Percentiles rank a stretch among this genome's conserved stretches.
Conservation (phyloP, 2,329 filamentous ascomycete genomes). For the Capronia coronata region DNA sequence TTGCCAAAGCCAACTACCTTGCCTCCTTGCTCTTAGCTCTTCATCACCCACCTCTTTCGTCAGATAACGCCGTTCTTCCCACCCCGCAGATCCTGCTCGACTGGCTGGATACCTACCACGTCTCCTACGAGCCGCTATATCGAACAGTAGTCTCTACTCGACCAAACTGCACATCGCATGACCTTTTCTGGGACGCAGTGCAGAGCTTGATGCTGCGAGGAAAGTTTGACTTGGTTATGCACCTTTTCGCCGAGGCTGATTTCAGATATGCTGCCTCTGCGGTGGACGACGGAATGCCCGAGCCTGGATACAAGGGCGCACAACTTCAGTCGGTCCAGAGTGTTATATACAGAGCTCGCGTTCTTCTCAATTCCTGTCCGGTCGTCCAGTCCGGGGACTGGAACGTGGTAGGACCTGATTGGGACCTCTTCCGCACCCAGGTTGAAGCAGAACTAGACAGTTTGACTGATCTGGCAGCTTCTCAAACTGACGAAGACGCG, state of each 20-base stretch:
- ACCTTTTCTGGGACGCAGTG: constrained; percentile 79
- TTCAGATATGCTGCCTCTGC: constrained; percentile 68
- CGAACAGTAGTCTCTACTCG: constrained; percentile 56
- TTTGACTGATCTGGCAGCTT: constrained; percentile 73
- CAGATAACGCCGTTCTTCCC: constrained; percentile 34
- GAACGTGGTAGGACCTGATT: constrained; percentile 75
- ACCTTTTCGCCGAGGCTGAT: constrained; percentile 65
- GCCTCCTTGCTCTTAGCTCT: constrained; percentile 70
- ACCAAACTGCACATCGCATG: constrained; percentile 69
- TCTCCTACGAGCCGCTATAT: constrained; percentile 62
- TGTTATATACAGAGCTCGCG: constrained; percentile 61
- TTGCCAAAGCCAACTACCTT: constrained; percentile 73
- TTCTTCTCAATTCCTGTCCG: constrained; percentile 68
- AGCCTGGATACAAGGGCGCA: constrained; percentile 63
- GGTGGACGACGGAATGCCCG: constrained; percentile 55
- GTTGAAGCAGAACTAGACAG: constrained; percentile 63
- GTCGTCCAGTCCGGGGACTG: constrained; percentile 60
- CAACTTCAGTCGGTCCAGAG: constrained; percentile 73
- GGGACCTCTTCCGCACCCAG: constrained; percentile 74
- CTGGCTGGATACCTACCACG: constrained; percentile 74
- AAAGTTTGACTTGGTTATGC: constrained; percentile 59
- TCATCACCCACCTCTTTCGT: constrained; percentile 58
- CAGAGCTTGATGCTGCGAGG: constrained; percentile 69
- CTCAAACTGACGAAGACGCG: constrained; percentile 49
- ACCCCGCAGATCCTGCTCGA: constrained; percentile 73